These are phyloP conservation scores for Echium plantagineum DNA, from an alignment of 257 asterid species.

Conservation along the genomic window DNA sequence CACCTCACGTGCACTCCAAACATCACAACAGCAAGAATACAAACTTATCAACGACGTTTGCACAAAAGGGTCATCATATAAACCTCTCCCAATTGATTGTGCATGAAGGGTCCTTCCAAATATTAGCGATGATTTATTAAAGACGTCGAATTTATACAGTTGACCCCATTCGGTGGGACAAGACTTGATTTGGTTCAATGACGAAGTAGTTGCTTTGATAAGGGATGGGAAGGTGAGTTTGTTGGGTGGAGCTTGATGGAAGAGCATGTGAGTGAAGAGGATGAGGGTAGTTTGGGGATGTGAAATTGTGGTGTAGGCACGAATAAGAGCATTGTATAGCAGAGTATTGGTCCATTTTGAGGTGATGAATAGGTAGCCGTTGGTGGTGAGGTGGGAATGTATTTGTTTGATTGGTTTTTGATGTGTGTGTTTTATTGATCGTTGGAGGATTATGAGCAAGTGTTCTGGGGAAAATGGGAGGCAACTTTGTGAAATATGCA, in stretches of 20 bases:
- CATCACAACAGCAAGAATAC: constrained; percentile 36
- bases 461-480: constrained; percentile 13
- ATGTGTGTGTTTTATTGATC: constrained; percentile 16
- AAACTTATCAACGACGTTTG: constrained; percentile 49
- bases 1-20: constrained; percentile 39
- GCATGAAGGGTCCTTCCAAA: constrained; percentile 38
- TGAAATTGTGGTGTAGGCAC: constrained; percentile 38
- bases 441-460: constrained; percentile 51
- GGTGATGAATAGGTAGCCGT: constrained; percentile 41
- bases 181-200: too few relatives aligned
- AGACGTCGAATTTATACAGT: too few relatives aligned
- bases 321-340: constrained; percentile 62
- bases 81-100: constrained; percentile 58
- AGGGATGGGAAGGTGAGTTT: constrained; percentile 72
- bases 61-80: constrained; percentile 53
- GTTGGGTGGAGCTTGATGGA: constrained; percentile 55
- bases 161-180: too few relatives aligned
- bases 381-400: constrained; percentile 44
- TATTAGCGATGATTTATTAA: constrained; percentile 2
- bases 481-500: background rate
- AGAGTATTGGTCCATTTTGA: constrained; percentile 72
- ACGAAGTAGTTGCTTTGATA: constrained; percentile 42
- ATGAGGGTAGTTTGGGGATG: constrained; percentile 34
- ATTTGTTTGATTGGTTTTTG: constrained; percentile 37
- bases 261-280: constrained; percentile 64